phyloP scores from a whole-genome alignment of 2,329 filamentous ascomycete species.

The Colletotrichum noveboracense region DNA sequence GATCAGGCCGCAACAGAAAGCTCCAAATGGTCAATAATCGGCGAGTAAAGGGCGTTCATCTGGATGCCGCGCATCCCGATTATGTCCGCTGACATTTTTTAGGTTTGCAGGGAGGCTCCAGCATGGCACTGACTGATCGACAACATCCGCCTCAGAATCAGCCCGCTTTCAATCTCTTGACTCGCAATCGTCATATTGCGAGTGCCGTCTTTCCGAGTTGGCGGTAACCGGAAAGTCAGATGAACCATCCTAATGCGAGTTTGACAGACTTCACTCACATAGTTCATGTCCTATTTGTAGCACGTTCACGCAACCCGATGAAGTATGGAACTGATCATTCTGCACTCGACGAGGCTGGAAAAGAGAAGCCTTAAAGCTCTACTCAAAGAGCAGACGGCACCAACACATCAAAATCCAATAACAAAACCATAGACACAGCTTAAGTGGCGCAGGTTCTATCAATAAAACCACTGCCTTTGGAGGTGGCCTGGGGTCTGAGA shows the following conservation, averaged over 20 bases:
- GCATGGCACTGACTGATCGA: neutral
- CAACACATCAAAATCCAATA: neutral
- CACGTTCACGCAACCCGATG: neutral
- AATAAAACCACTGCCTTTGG: neutral
- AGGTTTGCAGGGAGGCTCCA: neutral
- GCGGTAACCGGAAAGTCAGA: neutral
- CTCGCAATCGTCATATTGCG: neutral
- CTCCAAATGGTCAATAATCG: neutral
- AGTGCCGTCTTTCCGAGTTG: neutral
- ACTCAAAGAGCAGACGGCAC: accelerated
- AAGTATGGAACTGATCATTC: neutral
- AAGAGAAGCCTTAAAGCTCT: neutral
- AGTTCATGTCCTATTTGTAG: neutral
- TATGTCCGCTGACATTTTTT: neutral
- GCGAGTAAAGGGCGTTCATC: neutral
- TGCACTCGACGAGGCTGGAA: neutral
- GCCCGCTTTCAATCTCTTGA: neutral
- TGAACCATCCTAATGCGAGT: neutral
- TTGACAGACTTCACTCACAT: neutral
- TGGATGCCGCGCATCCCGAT: neutral
- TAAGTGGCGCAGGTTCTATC: neutral
- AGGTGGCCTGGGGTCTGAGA: neutral
- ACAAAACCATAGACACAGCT: neutral
- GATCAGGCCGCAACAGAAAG: neutral
- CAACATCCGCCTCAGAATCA: neutral